phyloP scores from a whole-genome alignment of 495 filamentous ascomycete genomes.

The Penicillium coprophilum region DNA sequence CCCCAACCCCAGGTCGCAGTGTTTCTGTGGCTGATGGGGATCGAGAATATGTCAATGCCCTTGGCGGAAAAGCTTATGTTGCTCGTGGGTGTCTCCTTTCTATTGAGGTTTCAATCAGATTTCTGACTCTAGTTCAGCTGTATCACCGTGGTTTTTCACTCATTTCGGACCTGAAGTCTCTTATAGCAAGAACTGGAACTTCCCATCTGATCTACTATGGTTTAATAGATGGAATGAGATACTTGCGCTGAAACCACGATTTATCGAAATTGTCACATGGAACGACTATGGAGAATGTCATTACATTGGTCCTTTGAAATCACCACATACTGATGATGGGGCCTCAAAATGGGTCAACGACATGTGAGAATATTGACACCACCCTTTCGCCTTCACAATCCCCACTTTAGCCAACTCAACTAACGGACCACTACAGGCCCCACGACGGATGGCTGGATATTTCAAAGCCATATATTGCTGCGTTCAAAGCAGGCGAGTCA shows the following conservation, averaged over 20 bases:
- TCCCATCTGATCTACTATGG: conserved; percentile 44
- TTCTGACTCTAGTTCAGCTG: conserved; percentile 19
- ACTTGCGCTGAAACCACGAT: conserved; percentile 43
- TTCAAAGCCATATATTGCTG: conserved; percentile 53
- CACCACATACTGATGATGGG: conserved; percentile 54
- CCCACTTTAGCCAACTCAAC: not conserved
- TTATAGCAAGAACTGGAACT: conserved; percentile 56
- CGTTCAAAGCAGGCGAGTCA: conserved; percentile 53
- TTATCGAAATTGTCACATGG: conserved; percentile 63
- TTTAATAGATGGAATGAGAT: conserved; percentile 56
- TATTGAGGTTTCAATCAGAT: not conserved
- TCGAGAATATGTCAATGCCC: conserved; percentile 45
- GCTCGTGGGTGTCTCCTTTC: conserved; percentile 36
- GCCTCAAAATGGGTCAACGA: conserved; percentile 59
- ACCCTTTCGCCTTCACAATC: no score
- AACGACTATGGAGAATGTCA: conserved; percentile 66
- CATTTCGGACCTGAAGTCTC: conserved; percentile 36
- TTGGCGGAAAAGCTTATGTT: conserved; percentile 54
- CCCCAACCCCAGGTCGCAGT: conserved; percentile 44
- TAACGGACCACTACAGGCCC: conserved; percentile 22
- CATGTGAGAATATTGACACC: conserved; percentile 30
- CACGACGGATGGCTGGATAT: conserved; percentile 43
- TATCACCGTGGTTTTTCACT: conserved; percentile 43
- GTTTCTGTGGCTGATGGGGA: conserved; percentile 53
- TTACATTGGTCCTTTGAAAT: conserved; percentile 47